phyloP scores from a whole-genome alignment of 352 stramenopile genomes.

The Phytophthora ohioensis region DNA sequence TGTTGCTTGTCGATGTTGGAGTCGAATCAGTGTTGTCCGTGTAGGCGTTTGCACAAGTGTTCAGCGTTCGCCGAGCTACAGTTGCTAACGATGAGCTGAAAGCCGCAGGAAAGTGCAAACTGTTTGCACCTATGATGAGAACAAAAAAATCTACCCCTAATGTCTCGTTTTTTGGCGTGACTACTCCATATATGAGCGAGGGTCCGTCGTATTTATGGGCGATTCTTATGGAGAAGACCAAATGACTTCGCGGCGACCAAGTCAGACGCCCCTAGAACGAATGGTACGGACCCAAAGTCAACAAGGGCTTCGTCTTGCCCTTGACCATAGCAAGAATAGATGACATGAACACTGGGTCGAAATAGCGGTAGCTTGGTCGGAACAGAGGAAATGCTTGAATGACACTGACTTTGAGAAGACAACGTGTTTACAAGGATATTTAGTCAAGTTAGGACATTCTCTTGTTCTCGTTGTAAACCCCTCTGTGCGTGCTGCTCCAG shows the following conservation, averaged over 20 bases:
- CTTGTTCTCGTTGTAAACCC: no score
- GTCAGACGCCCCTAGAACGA: not conserved
- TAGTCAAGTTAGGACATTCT: no score
- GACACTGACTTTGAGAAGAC: no score
- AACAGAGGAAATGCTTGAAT: no score
- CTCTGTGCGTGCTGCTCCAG: no score
- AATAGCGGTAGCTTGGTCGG: no score
- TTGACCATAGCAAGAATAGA: no score
- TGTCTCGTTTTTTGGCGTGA: not conserved
- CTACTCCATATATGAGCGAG: not conserved
- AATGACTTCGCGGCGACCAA: not conserved
- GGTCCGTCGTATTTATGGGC: not conserved
- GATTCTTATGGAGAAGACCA: not conserved
- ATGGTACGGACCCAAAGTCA: not conserved
- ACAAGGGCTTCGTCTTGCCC: no score
- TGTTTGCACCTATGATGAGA: not conserved
- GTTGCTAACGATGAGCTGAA: not conserved
- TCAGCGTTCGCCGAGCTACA: not conserved
- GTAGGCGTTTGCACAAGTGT: slow-evolving; percentile 16
- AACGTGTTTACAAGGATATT: no score
- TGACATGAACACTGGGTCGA: no score
- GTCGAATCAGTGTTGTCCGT: slow-evolving; percentile 27
- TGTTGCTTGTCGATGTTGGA: not conserved
- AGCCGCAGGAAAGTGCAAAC: not conserved
- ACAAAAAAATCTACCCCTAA: not conserved